Evolutionary conservation across 2,329 filamentous ascomycete species (phyloP), one percentile per base, ranked within the genome.

Genomic region (Cryoendolithus antarcticus): DNA sequence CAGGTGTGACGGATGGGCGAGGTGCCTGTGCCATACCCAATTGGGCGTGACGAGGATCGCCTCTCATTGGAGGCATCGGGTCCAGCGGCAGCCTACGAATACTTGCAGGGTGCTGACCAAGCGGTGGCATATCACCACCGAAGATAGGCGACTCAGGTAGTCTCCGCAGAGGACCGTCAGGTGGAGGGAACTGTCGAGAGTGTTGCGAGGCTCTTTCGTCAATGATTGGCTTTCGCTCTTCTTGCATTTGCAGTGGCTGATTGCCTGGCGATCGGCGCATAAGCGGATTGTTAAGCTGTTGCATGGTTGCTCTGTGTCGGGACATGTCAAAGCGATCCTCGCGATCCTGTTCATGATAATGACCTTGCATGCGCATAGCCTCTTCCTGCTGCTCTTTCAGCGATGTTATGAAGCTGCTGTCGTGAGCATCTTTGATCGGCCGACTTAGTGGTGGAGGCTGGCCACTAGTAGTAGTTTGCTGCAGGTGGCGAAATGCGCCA

Each of bases 201-300:
- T 48, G 49, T 21, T 54, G 54, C 4, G 55, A 48, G 3, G 49
- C 43, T n/a, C 52, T 49, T 32, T 59, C 55, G 29, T 61, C 58
- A 9, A 51, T 35, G 9, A 47, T 38, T 11, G 46, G 47, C 29
- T 51, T 52, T 12, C 53, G 48, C 13, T 59, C 55, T 12, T 45
- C 41, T 11, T 47, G 41, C 19, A 44, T 41, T 32, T 31, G 45
- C 21, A 40, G 44, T 29, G 41, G 47, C 37, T 51, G 52, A 30
- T 38, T 50, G n/a, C 45, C 43, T 15, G 55, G 54, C 10, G 55
- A 56, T 9, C 48, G 49, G 29, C 54, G 55, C 11, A 46, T 44
- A 32, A 47, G 48, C 7, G 46, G 37, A 9, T 47, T 34, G 13
- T 19, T 19, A 19, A 19, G 15, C 15, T 19, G 41, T 10, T 45